Conservation (phyloP, 352 stramenopile genomes). For the Globisporangium parvum region DNA sequence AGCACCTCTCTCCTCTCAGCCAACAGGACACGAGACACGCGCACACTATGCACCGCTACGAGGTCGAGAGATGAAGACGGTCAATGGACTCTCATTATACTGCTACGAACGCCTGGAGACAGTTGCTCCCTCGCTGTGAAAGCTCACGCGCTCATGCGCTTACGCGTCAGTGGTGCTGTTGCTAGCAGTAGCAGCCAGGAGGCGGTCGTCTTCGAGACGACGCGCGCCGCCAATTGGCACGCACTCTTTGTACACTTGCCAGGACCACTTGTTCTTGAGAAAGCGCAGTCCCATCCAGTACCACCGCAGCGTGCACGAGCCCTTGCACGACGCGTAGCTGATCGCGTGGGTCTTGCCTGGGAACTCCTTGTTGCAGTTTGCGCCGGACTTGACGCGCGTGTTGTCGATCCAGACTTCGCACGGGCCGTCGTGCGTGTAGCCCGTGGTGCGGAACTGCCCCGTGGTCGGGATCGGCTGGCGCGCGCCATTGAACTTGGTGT, state of each 20-base stretch:
- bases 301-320: conserved; percentile 30
- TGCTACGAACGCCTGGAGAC: no score
- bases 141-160: no score
- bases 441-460: conserved; percentile 27
- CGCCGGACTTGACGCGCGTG: conserved; percentile 22
- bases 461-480: conserved; percentile 23
- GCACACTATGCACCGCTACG: no score
- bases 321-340: conserved; percentile 30
- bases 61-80: no score
- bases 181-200: no score
- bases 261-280: conserved; percentile 43
- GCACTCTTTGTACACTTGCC: conserved; percentile 55
- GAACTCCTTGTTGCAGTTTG: conserved; percentile 29
- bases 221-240: conserved; percentile 1
- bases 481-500: conserved; percentile 19
- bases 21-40: no score
- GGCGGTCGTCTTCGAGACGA: background rate
- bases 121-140: no score
- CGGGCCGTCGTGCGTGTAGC: conserved; percentile 40
- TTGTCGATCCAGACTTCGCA: conserved; percentile 40
- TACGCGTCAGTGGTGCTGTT: no score
- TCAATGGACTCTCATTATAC: no score
- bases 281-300: conserved; percentile 37
- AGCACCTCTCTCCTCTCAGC: no score
- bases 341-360: conserved; percentile 28